Evolutionary conservation across 768 basidiomycete species (phyloP).

Genomic region (Neoboletus subvelutipes): DNA sequence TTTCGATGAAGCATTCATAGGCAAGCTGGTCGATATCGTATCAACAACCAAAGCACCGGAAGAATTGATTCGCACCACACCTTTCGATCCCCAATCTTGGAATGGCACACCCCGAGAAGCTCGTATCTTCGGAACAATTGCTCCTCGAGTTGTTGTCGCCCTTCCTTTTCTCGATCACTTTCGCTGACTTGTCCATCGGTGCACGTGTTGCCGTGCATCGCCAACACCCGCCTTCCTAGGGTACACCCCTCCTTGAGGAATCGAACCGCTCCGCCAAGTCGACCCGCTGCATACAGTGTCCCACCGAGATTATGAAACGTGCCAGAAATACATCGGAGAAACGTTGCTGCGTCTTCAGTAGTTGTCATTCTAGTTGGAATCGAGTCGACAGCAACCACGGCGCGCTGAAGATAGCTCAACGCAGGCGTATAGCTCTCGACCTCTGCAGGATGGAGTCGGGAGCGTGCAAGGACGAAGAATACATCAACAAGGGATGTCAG

Average conservation of each 20-base stretch:
- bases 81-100: constrained; percentile 74
- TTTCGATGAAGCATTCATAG: constrained; percentile 52
- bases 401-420: constrained; percentile 48
- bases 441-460: constrained; percentile 38
- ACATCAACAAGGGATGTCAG: constrained; percentile 53
- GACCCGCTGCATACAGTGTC: constrained; percentile 63
- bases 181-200: constrained; percentile 16
- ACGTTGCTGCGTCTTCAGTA: constrained; percentile 43
- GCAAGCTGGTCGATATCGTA: constrained; percentile 46
- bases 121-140: constrained; percentile 77
- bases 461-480: constrained; percentile 53
- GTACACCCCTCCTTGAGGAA: constrained; percentile 65
- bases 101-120: constrained; percentile 73
- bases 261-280: constrained; percentile 60
- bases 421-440: constrained; percentile 46
- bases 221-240: constrained; percentile 50
- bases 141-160: constrained; percentile 60
- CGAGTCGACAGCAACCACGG: constrained; percentile 30
- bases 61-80: constrained; percentile 40
- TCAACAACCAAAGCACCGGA: background rate
- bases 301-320: constrained; percentile 70
- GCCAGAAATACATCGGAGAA: constrained; percentile 67
- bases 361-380: constrained; percentile 5
- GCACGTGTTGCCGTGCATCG: constrained; percentile 16
- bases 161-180: constrained; percentile 34